Evolutionary conservation across 352 stramenopile genomes (phyloP), one percentile per base, ranked within the genome.

Genomic region (Achlya hypogyna): DNA sequence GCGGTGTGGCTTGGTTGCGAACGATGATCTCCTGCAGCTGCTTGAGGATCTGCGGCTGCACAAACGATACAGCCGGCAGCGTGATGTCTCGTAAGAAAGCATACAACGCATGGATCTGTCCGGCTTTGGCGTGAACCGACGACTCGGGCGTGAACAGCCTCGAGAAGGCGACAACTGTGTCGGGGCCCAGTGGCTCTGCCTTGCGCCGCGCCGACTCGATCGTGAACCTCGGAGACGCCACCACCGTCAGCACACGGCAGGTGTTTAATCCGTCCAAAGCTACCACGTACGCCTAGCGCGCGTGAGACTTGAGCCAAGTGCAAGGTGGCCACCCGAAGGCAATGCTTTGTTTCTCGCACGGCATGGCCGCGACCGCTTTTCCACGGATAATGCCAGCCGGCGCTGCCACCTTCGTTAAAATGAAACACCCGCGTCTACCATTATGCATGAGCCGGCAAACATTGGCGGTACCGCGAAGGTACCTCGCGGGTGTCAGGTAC

Each of bases 41-140:
- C 31, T 56, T 56, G 14, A 27, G 49, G 49, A 56, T 56, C 8
- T 56, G 49, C 25, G 49, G 49, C 31, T 56, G 49, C 31, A 56
- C 49, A 20, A 56, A 56, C 2, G n/a, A 12, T 10, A 56, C 12
- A 1, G 16, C 10, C 31, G 25, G 25, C 1, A 56, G 49, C 49
- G 8, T 16, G 12, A 56, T 12, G 1, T 12, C 4, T 16, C 10
- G 20, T 10, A 56, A 20, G n/a, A 56, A 56, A 16, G 14, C 25
- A 20, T 56, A 56, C 10, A 56, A 20, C 25, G 31, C 25, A 10
- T 56, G 49, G 31, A 56, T 12, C 31, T 56, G 49, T 16, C 16
- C n/a, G 31, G 49, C 25, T n/a, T 56, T 56, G 25, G n/a, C 49
- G 25, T 20, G 49, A 38, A 56, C 25, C 10, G 10, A 22, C 12